Percentiles rank a stretch among this genome's conserved stretches.
Conservation (phyloP, 768 basidiomycete species). For the Leccinum arenicola region DNA sequence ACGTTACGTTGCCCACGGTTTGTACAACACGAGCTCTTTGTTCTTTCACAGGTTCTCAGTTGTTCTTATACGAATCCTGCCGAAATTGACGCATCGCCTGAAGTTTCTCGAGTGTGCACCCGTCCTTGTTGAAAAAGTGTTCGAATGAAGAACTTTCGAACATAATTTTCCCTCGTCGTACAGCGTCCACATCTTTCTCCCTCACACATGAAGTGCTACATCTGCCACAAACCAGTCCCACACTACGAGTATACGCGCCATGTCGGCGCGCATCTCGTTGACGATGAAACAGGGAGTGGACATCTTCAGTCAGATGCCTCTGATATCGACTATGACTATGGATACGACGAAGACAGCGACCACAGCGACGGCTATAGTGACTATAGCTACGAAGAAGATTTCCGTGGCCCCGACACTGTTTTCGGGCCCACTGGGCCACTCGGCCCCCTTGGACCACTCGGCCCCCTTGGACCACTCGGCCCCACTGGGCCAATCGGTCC, state of each 20-base stretch:
- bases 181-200: background rate
- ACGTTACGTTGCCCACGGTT: background rate
- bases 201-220: constrained; percentile 14
- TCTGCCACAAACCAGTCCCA: constrained; percentile 13
- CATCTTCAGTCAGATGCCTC: background rate
- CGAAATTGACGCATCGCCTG: background rate
- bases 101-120: background rate
- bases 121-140: background rate
- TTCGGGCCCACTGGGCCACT: background rate
- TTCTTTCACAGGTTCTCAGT: background rate
- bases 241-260: constrained; percentile 15
- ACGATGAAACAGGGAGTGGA: background rate
- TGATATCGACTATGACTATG: background rate
- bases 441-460: too few species aligned
- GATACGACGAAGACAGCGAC: background rate
- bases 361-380: too few species aligned
- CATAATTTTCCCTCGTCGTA: background rate
- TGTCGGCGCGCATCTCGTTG: constrained; percentile 6
- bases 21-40: background rate
- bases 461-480: too few species aligned
- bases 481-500: too few species aligned
- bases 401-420: background rate
- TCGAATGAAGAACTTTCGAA: background rate
- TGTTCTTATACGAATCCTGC: background rate
- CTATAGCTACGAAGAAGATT: background rate